Conservation (phyloP, 352 stramenopile species). For the Albugo laibachii region DNA sequence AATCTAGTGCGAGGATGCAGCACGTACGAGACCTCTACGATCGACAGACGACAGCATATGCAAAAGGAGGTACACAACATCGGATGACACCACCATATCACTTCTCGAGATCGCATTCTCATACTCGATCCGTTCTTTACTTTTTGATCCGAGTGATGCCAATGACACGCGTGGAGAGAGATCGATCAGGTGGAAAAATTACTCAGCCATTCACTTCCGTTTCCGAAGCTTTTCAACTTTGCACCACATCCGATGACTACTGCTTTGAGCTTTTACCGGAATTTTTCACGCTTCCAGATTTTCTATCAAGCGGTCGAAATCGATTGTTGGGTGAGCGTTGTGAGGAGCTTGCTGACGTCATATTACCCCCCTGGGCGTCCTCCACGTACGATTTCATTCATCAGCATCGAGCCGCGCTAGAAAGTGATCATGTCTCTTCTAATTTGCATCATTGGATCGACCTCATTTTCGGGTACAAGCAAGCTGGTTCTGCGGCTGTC, state of each 20-base stretch:
- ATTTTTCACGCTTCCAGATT: conserved; percentile 62
- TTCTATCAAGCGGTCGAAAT: conserved; percentile 43
- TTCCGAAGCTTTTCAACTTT: conserved; percentile 27
- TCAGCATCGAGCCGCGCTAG: conserved; percentile 88
- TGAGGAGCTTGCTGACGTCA: conserved; percentile 59
- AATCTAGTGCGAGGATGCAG: conserved; percentile 25
- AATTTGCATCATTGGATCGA: conserved; percentile 98
- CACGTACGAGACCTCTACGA: conserved; percentile 23
- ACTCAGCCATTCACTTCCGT: conserved; percentile 28
- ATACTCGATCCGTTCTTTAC: conserved; percentile 51
- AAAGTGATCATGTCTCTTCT: conserved; percentile 95
- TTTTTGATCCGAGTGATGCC: conserved; percentile 50
- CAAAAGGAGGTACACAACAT: conserved; percentile 16
- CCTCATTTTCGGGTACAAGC: conserved; percentile 97
- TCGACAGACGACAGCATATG: background rate
- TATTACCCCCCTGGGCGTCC: conserved; percentile 91
- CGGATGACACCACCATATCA: conserved; percentile 47
- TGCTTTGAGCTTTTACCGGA: conserved; percentile 60
- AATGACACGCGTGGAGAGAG: conserved; percentile 26
- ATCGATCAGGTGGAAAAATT: background rate
- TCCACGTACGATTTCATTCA: conserved; percentile 92
- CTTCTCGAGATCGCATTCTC: conserved; percentile 46
- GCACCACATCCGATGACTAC: conserved; percentile 28
- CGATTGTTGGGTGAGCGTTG: conserved; percentile 30
- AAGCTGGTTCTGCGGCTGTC: conserved; percentile 74